phyloP scores from a whole-genome alignment of 371 early-diverging fungal species.

The Mortierella sp. region DNA sequence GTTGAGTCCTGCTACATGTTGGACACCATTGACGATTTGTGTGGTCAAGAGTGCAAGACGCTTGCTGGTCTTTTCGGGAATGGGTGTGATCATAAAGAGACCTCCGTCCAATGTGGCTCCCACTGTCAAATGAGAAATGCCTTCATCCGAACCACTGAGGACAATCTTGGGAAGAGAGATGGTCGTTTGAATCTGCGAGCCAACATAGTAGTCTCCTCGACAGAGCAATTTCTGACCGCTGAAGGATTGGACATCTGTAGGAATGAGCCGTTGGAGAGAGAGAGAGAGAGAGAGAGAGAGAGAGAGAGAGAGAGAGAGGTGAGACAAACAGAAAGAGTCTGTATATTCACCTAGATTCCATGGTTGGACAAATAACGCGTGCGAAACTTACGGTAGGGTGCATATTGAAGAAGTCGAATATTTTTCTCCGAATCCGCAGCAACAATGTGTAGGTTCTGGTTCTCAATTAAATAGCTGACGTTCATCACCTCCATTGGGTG shows the following conservation, averaged over 20 bases:
- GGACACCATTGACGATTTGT: constrained; percentile 81
- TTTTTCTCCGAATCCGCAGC: constrained; percentile 89
- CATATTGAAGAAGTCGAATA: constrained; percentile 84
- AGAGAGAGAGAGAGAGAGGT: neutral
- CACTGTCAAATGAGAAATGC: constrained; percentile 31
- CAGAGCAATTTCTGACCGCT: constrained; percentile 91
- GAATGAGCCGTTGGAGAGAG: neutral
- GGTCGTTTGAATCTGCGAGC: constrained; percentile 75
- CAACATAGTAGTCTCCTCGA: constrained; percentile 89
- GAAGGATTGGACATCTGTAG: constrained; percentile 84
- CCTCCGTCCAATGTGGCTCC: constrained; percentile 77
- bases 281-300: neutral
- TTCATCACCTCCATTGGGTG: constrained; percentile 76
- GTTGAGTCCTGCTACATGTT: constrained; percentile 91
- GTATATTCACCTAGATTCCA: neutral
- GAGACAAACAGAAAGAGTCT: neutral
- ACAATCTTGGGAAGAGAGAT: constrained; percentile 62
- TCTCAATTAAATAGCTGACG: constrained; percentile 83
- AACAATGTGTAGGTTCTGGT: constrained; percentile 76
- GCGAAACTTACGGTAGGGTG: constrained; percentile 80
- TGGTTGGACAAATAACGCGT: neutral
- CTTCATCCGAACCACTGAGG: constrained; percentile 35
- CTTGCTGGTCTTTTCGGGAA: constrained; percentile 92
- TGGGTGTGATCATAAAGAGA: constrained; percentile 77
- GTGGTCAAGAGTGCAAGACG: constrained; percentile 81